Percentiles rank a stretch among this genome's conserved stretches.
Evolutionary conservation across 108 stramenopile species (phyloP).

Genomic region (Skeletonema costatum): DNA sequence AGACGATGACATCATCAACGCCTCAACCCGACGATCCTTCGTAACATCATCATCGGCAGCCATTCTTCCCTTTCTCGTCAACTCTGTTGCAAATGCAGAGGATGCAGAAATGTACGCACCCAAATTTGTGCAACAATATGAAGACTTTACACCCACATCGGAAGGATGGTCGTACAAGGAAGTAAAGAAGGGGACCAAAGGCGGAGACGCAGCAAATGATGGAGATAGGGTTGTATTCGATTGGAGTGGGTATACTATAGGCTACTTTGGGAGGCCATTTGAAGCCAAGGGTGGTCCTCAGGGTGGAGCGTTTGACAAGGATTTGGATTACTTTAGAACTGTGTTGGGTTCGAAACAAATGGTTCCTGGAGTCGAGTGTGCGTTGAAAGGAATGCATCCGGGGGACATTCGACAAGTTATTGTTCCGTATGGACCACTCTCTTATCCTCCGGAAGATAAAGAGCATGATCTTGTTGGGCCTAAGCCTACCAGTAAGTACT

Average conservation of each 20-base stretch:
- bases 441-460: constrained; percentile 73
- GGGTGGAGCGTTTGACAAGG: constrained; percentile 93
- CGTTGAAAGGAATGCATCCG: constrained; percentile 72
- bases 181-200: constrained; percentile 61
- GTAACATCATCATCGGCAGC: not conserved
- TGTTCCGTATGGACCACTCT: constrained; percentile 78
- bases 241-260: constrained; percentile 97
- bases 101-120: constrained; percentile 24
- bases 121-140: constrained; percentile 78
- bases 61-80: not conserved
- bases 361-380: constrained; percentile 82
- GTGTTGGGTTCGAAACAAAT: constrained; percentile 71
- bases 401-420: constrained; percentile 91
- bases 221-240: constrained; percentile 94
- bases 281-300: constrained; percentile 86
- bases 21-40: not conserved
- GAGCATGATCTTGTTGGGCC: constrained; percentile 86
- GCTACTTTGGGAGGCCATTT: constrained; percentile 91
- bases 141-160: constrained; percentile 58
- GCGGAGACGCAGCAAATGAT: constrained; percentile 17
- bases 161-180: constrained; percentile 80
- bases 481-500: constrained; percentile 61
- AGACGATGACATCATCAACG: not conserved
- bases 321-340: constrained; percentile 78
- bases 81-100: constrained; percentile 12